Evolutionary conservation across 768 basidiomycete genomes (phyloP).

Genomic region (Artomyces pyxidatus): DNA sequence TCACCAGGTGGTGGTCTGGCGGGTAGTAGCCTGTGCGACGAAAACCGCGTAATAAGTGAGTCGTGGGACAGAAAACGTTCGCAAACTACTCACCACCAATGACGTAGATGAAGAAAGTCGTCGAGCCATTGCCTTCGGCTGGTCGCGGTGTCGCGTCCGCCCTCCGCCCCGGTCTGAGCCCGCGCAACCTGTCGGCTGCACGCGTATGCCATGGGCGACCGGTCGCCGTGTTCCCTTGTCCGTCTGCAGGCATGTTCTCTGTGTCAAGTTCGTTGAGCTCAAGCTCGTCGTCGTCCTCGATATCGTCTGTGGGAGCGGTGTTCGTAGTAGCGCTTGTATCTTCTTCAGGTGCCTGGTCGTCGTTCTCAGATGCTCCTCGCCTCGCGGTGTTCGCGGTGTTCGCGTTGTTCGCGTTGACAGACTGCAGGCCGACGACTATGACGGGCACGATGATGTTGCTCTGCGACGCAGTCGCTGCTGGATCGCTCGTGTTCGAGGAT

Average conservation of each 20-base stretch:
- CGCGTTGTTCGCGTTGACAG: constrained; percentile 42
- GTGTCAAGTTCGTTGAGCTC: not conserved
- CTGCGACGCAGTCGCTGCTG: constrained; percentile 5
- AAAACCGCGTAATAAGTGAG: not conserved
- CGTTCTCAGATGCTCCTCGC: constrained; percentile 8
- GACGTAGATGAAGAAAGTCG: constrained; percentile 88
- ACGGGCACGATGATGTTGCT: constrained; percentile 59
- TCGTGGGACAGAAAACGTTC: not conserved
- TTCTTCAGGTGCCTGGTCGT: constrained; percentile 4
- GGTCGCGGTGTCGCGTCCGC: constrained; percentile 7
- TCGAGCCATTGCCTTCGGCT: constrained; percentile 28
- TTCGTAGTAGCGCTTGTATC: not conserved
- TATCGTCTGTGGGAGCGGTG: not conserved
- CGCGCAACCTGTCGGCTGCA: constrained; percentile 55
- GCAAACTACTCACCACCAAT: constrained; percentile 52
- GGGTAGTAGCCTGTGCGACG: constrained; percentile 73
- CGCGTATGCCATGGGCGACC: constrained; percentile 50
- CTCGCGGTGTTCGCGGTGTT: constrained; percentile 28
- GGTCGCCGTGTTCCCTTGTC: constrained; percentile 15
- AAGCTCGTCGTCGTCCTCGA: not conserved
- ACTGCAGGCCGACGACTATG: constrained; percentile 77
- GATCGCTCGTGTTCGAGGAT: constrained; percentile 15
- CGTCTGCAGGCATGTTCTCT: not conserved
- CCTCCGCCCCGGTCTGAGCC: constrained; percentile 31
- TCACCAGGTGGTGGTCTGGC: constrained; percentile 80